Base-by-base conservation (phyloP, 306 rosid species). In the Sesbania bispinosa region DNA sequence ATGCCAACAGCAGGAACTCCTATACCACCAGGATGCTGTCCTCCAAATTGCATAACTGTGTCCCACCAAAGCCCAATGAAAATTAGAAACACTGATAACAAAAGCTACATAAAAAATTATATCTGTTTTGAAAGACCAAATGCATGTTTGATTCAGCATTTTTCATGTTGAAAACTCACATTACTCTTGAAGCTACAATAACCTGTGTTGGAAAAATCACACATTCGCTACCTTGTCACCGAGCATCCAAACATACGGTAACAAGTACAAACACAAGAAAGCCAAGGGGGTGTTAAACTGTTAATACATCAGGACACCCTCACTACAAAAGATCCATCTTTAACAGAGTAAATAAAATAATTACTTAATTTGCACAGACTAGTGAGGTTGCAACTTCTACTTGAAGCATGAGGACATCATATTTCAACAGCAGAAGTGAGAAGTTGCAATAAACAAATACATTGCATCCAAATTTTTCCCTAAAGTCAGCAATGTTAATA, bases 1-100 rank as follows among this genome's bases (percentile, higher is more conserved):
- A 92, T 92, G 68, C 98, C 98, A 65, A 90, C 96, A 39, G 96
- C 91, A 54, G 98, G 98, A 83, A 92, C 96, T 64, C 98, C 96
- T 3, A 92, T 82, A 64, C 98, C 96, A 79, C 96, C 88, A 79
- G 98, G 89, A 81, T 90, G 96, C 88, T 92, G 96, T 42, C 93
- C 96, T 60, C 98, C 89, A 81, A 90, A 92, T 83, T 88, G 98
- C 98, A 92, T 90, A 64, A 92, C 98, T 92, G 78, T 55, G 67
- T 59, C 41, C 53, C 58, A 38, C 27, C 66, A 58, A 58, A 68
- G 69, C 52, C 75, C 20, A 67, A 14, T n/a, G 24, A 33, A 67
- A 54, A 53, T 35, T 15, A 66, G 59, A 69, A 47, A 73, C 32
- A 10, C 26, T 10, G 10, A 18, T 21, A 33, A 14, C 6, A 21